A percentile compares a stretch with the other conserved stretches of the same genome.
phyloP scores from a whole-genome alignment of 2,329 filamentous ascomycete species.

The Verticillium alfalfae region DNA sequence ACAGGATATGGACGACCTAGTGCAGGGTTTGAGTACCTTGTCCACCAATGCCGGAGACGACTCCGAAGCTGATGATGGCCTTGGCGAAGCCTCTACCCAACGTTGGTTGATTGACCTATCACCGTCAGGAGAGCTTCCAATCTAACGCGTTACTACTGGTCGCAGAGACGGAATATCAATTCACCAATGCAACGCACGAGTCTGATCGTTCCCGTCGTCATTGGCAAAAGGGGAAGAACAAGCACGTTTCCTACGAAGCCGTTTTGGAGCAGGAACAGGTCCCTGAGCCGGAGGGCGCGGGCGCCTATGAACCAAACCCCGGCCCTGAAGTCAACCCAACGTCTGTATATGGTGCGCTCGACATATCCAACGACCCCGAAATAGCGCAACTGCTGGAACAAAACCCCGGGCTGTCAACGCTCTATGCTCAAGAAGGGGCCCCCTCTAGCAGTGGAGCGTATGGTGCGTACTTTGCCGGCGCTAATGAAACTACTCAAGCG shows the following conservation, averaged over 20 bases:
- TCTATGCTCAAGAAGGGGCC: neutral
- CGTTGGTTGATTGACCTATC: neutral
- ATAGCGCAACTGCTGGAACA: neutral
- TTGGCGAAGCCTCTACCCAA: neutral
- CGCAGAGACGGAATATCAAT: neutral
- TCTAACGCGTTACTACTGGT: neutral
- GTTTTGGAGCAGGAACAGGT: neutral
- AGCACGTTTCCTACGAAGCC: neutral
- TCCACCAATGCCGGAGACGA: neutral
- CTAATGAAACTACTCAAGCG: neutral
- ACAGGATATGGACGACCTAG: constrained; percentile 15
- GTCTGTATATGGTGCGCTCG: neutral
- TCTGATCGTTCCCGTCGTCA: neutral
- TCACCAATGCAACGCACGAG: neutral
- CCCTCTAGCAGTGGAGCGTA: constrained; percentile 8
- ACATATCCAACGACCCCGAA: neutral
- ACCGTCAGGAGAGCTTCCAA: neutral
- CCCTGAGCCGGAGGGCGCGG: neutral
- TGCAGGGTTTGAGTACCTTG: constrained; percentile 12
- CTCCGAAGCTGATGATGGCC: neutral
- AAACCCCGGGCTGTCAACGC: neutral
- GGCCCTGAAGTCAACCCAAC: neutral
- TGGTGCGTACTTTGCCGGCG: neutral
- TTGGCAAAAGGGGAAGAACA: neutral
- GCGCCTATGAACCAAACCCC: neutral